Conservation (phyloP, 306 rosid species). For the Bauhinia variegata region DNA sequence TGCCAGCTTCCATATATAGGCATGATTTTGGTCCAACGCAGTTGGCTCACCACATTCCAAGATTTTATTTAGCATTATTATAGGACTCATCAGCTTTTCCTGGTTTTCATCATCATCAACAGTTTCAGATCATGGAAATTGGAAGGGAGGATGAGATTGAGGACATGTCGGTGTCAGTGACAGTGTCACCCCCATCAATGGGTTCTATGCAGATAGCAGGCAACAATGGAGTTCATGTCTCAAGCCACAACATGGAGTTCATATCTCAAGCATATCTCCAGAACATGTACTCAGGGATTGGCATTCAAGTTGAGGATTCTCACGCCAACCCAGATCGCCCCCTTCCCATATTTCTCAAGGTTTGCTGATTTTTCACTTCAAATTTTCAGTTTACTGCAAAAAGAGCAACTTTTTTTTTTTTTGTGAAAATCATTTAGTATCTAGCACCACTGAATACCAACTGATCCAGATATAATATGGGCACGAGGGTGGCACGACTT, state of each 20-base stretch:
- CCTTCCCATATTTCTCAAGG: constrained; percentile 90
- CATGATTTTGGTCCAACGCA: constrained; percentile 47
- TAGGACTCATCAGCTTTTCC: constrained; percentile 11
- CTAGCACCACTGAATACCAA: too few relatives aligned
- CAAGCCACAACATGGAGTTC: too few relatives aligned
- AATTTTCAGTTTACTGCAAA: neutral
- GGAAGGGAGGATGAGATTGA: constrained; percentile 67
- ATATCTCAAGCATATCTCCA: too few relatives aligned
- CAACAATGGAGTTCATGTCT: constrained; percentile 68
- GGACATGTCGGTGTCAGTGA: too few relatives aligned
- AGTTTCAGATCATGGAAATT: constrained; percentile 59
- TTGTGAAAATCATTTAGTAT: too few relatives aligned
- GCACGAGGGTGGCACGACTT: too few relatives aligned
- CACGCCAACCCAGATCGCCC: constrained; percentile 55
- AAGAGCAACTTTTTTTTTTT: neutral
- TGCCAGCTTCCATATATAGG: constrained; percentile 53
- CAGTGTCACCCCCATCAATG: constrained; percentile 53
- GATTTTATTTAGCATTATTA: constrained; percentile 7
- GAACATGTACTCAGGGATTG: constrained; percentile 69
- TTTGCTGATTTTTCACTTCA: neutral
- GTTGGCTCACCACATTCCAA: constrained; percentile 44
- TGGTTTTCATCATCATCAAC: neutral
- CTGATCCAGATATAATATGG: too few relatives aligned
- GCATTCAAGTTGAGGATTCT: constrained; percentile 50
- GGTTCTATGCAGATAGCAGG: constrained; percentile 65